phyloP scores from a whole-genome alignment of 768 basidiomycete genomes.

The Suillus americanus region DNA sequence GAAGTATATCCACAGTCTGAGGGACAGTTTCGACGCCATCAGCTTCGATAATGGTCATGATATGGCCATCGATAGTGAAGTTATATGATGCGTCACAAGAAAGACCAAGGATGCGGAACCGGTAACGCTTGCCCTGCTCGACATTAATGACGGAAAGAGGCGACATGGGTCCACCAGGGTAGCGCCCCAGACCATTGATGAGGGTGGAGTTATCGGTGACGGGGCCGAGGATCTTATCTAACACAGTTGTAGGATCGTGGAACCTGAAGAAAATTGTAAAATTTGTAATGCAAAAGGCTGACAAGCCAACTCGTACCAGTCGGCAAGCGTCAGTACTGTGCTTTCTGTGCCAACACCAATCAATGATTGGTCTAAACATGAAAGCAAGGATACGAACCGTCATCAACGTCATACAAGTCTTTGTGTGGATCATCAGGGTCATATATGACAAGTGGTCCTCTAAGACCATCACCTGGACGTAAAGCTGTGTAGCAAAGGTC shows the following conservation, averaged over 20 bases:
- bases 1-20: slow-evolving; percentile 38
- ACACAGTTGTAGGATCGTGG: slow-evolving; percentile 19
- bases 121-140: slow-evolving; percentile 38
- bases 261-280: slow-evolving; percentile 20
- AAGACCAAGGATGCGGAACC: slow-evolving; percentile 38
- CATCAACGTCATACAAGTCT: slow-evolving; percentile 44
- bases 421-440: slow-evolving; percentile 47
- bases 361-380: neutral
- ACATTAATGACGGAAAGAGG: slow-evolving; percentile 41
- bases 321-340: slow-evolving; percentile 44
- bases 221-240: slow-evolving; percentile 11
- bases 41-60: slow-evolving; percentile 44
- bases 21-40: slow-evolving; percentile 39
- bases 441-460: slow-evolving; percentile 45
- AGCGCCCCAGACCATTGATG: slow-evolving; percentile 47
- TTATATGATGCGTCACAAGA: slow-evolving; percentile 32
- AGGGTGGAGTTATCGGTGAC: slow-evolving; percentile 36
- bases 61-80: slow-evolving; percentile 34
- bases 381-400: slow-evolving; percentile 32
- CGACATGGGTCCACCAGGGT: slow-evolving; percentile 28
- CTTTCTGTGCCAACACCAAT: slow-evolving; percentile 26
- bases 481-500: neutral
- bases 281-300: neutral
- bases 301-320: slow-evolving; percentile 36
- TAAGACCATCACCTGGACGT: slow-evolving; percentile 34